These are phyloP conservation scores for Xylaria sp. DNA, from an alignment of 2,329 filamentous ascomycete genomes.

Conservation along the genomic window DNA sequence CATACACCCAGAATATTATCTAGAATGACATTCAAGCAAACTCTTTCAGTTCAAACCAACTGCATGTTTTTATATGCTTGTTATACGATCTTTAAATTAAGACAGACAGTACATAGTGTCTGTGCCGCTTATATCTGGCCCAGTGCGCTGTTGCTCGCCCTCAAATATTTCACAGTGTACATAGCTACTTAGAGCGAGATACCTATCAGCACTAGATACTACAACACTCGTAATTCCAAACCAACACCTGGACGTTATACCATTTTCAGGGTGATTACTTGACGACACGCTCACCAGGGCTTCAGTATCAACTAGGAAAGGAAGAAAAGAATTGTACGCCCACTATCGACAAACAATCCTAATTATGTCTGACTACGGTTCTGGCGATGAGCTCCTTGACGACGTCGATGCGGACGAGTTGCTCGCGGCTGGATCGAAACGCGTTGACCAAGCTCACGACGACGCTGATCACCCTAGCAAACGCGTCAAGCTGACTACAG, in stretches of 20 bases:
- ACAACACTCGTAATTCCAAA: no score
- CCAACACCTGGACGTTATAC: not conserved
- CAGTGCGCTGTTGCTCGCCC: not conserved
- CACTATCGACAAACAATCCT: conserved; percentile 13
- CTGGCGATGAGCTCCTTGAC: conserved; percentile 51
- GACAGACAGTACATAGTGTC: not conserved
- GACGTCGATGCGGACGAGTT: conserved; percentile 41
- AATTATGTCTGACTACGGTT: conserved; percentile 50
- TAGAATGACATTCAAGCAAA: no score
- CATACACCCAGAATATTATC: no score
- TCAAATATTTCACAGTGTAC: not conserved
- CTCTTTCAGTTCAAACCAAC: no score
- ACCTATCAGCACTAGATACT: not conserved
- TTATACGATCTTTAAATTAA: no score
- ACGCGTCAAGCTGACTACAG: conserved; percentile 17
- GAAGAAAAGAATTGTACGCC: not conserved
- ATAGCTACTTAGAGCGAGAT: not conserved
- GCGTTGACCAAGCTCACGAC: conserved; percentile 9
- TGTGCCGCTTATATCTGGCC: not conserved
- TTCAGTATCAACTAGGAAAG: not conserved
- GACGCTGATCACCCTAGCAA: conserved; percentile 25
- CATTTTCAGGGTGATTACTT: not conserved
- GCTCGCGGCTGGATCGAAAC: conserved; percentile 37
- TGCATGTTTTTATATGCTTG: no score
- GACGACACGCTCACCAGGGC: not conserved